Base-by-base conservation (phyloP, 805 yeast genomes). In the Maudiozyma serrabonitensis region DNA sequence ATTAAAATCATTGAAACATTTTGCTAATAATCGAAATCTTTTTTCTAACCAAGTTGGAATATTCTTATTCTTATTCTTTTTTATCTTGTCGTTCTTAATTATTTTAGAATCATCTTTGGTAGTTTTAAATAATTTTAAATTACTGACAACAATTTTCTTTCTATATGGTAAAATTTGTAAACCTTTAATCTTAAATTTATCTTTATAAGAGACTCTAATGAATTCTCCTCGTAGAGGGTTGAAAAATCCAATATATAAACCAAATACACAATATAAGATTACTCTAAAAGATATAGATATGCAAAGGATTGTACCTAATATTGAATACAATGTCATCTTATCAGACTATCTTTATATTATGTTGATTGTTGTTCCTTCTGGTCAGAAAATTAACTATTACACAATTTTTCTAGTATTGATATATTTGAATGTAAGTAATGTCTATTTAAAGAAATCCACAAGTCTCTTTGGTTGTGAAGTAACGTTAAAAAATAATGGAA, bases 191-290 rank as follows among this genome's bases (percentile, higher is more conserved):
- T 47, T 18, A 4, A 54, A 19, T 11, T 46, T 50, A 47, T 52
- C 53, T 26, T 52, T 52, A 19, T 52, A 49, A 3, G 38, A 31
- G 9, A 62, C 42, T 9, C 50, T 37, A 8, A 54, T 43, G 13
- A 60, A 35, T 46, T 54, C 54, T 2, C 54, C 45, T 38, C 49
- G 56, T n/a, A 60, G 32, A 19, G 64, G 62, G 40, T 62, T 58
- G 40, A 59, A 47, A 45, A 50, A 54, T 7, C 40, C 35, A n/a
- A 57, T 49, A 7, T 57, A 50, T 3, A 56, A 11, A 1, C 63
- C 64, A 3, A 49, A 25, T 8, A 50, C 18, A 25, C 8, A 25
- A 28, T 32, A 18, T 18, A 32, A 18, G 7, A 41, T 9, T 13
- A 26, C 32, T 16, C 32, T 21, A 21, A 41, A 21, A 8, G 42